A percentile compares a stretch with the other conserved stretches of the same genome.
These are phyloP conservation scores for Cyclotella sp. DNA, from an alignment of 108 stramenopile species.

Conservation along the genomic window DNA sequence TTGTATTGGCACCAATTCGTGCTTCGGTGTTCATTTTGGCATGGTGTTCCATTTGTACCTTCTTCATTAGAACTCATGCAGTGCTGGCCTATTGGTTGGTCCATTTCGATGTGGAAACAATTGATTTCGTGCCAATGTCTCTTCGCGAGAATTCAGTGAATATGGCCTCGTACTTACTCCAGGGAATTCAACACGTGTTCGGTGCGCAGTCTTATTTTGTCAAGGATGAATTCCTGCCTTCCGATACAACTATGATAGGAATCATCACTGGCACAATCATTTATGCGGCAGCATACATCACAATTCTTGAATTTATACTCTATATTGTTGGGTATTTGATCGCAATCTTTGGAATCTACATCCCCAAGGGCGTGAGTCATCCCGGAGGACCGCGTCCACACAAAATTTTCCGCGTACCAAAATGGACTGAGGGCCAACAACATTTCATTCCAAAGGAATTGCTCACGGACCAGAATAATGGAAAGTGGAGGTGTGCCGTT, in stretches of 20 bases:
- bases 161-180: slow-evolving; percentile 5
- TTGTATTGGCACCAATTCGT: slow-evolving; percentile 49
- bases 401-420: slow-evolving; percentile 70
- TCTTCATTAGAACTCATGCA: slow-evolving; percentile 29
- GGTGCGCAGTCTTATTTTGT: neutral
- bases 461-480: slow-evolving; percentile 8
- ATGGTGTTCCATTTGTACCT: slow-evolving; percentile 45
- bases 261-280: slow-evolving; percentile 21
- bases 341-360: slow-evolving; percentile 23
- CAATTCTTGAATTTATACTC: slow-evolving; percentile 24
- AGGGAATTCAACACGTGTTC: slow-evolving; percentile 22
- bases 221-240: neutral
- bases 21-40: slow-evolving; percentile 44
- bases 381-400: slow-evolving; percentile 80
- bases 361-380: slow-evolving; percentile 61
- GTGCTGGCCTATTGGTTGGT: slow-evolving; percentile 22
- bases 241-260: neutral
- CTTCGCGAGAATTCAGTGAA: slow-evolving; percentile 4
- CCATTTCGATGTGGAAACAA: neutral
- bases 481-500: slow-evolving; percentile 68
- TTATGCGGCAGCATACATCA: slow-evolving; percentile 26
- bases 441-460: slow-evolving; percentile 22
- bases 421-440: slow-evolving; percentile 58
- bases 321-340: slow-evolving; percentile 20
- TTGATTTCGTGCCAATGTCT: neutral